A percentile compares a stretch with the other conserved stretches of the same genome.
Evolutionary conservation across 2,329 filamentous ascomycete species (phyloP).

Genomic region (Ceratocystis variospora): DNA sequence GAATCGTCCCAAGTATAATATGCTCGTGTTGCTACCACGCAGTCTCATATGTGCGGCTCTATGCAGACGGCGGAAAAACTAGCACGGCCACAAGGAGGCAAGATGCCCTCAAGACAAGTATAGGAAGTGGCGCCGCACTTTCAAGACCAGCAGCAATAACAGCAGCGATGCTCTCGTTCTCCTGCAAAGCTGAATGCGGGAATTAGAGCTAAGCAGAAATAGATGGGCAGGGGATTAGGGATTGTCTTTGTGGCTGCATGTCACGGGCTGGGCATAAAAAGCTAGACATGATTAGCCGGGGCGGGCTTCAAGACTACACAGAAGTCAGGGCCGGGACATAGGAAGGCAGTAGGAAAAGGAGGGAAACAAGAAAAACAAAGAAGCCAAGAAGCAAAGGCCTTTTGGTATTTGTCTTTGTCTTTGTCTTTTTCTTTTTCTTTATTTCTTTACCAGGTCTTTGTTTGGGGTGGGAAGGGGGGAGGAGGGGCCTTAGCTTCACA

Average conservation of each 20-base stretch:
- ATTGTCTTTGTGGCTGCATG: constrained; percentile 1
- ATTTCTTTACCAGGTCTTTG: not conserved
- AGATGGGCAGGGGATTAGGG: not conserved
- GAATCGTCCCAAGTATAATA: constrained; percentile 7
- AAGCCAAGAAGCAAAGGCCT: not conserved
- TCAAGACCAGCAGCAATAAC: not conserved
- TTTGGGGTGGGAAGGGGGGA: not conserved
- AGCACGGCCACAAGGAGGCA: not conserved
- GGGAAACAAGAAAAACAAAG: not conserved
- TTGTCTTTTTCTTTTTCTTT: not conserved
- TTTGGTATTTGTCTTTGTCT: not conserved
- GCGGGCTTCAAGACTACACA: not conserved
- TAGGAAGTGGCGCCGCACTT: not conserved
- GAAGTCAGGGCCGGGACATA: not conserved
- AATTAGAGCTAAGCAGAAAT: not conserved
- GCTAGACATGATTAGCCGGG: not conserved
- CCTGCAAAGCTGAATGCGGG: not conserved
- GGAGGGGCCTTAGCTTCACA: not conserved
- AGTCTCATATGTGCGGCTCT: constrained; percentile 5
- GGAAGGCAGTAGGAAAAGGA: not conserved
- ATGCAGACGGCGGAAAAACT: not conserved
- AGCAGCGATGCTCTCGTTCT: not conserved
- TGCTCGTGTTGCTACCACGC: not conserved
- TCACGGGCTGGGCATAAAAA: not conserved
- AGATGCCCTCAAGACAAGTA: not conserved